Conservation (phyloP, 179 eudicot genomes). For the Sideroxylon spinosum region DNA sequence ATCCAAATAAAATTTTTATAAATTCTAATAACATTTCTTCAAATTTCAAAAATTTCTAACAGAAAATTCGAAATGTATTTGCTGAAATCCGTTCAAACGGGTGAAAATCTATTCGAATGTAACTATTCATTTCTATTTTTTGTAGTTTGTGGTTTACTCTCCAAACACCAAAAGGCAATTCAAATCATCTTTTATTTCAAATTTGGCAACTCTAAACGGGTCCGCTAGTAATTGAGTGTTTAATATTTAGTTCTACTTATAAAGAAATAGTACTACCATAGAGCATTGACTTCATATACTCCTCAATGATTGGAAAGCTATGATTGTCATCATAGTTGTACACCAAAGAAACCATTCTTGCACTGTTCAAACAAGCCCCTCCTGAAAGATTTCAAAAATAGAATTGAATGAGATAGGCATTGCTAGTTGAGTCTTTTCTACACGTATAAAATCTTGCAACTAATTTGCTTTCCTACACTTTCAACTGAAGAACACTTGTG, state of each 20-base stretch:
- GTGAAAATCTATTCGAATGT: too few species aligned
- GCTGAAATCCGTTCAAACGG: too few species aligned
- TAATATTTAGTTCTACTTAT: neutral
- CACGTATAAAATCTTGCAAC: constrained; percentile 24
- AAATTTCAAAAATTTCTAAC: too few species aligned
- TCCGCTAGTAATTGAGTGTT: too few species aligned
- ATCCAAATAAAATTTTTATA: too few species aligned
- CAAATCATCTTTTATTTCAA: too few species aligned
- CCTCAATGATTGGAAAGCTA: constrained; percentile 27
- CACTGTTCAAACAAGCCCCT: constrained; percentile 29
- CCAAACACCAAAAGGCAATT: too few species aligned
- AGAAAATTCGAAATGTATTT: too few species aligned
- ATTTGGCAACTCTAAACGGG: too few species aligned
- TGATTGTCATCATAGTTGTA: constrained; percentile 29
- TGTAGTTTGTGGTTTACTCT: too few species aligned
- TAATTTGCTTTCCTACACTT: constrained; percentile 18
- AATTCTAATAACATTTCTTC: too few species aligned
- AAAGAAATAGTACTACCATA: neutral
- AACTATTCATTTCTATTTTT: too few species aligned
- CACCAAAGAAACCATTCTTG: constrained; percentile 36
- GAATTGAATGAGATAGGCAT: constrained; percentile 14
- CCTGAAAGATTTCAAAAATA: constrained; percentile 21
- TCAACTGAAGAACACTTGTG: constrained; percentile 6
- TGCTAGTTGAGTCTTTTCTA: constrained; percentile 40
- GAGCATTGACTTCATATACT: constrained; percentile 23